These are phyloP conservation scores for Kurtzmaniella quercitrusa DNA, from an alignment of 1,139 yeast genomes.

Conservation along the genomic window DNA sequence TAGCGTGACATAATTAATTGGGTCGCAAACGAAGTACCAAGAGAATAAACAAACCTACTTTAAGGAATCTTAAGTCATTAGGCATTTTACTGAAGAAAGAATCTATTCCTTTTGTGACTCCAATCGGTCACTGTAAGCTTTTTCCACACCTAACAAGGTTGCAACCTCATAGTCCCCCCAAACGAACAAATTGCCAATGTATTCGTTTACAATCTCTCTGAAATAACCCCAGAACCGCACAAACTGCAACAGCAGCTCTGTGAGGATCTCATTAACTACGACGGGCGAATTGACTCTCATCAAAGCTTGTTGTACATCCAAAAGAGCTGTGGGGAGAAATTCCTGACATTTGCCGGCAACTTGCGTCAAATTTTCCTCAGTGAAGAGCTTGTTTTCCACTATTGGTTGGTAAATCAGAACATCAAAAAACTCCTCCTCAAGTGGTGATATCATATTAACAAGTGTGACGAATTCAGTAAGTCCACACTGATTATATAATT, in stretches of 20 bases:
- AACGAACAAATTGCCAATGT: slow-evolving; percentile 36
- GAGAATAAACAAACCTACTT: too few species aligned
- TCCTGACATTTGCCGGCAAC: slow-evolving; percentile 43
- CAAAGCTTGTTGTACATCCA: slow-evolving; percentile 56
- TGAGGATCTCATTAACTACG: slow-evolving; percentile 51
- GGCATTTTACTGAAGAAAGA: too few species aligned
- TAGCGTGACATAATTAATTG: too few species aligned
- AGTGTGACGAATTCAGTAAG: slow-evolving; percentile 56
- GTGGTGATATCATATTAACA: slow-evolving; percentile 66
- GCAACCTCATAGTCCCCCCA: slow-evolving; percentile 62
- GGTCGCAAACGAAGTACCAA: too few species aligned
- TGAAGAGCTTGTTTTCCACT: slow-evolving; percentile 59
- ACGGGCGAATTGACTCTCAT: slow-evolving; percentile 61
- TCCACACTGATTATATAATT: slow-evolving; percentile 46
- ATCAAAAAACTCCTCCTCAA: slow-evolving; percentile 52
- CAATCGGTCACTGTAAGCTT: slow-evolving; percentile 7
- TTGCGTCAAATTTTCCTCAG: slow-evolving; percentile 30
- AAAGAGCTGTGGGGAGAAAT: slow-evolving; percentile 56
- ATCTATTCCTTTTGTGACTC: background rate
- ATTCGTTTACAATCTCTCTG: slow-evolving; percentile 31
- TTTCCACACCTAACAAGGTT: slow-evolving; percentile 60
- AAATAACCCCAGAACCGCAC: slow-evolving; percentile 52
- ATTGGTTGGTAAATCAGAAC: slow-evolving; percentile 59
- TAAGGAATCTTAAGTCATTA: too few species aligned
- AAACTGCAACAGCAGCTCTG: slow-evolving; percentile 44